Base-by-base conservation (phyloP, 352 stramenopile species). In the Lagenidium giganteum region DNA sequence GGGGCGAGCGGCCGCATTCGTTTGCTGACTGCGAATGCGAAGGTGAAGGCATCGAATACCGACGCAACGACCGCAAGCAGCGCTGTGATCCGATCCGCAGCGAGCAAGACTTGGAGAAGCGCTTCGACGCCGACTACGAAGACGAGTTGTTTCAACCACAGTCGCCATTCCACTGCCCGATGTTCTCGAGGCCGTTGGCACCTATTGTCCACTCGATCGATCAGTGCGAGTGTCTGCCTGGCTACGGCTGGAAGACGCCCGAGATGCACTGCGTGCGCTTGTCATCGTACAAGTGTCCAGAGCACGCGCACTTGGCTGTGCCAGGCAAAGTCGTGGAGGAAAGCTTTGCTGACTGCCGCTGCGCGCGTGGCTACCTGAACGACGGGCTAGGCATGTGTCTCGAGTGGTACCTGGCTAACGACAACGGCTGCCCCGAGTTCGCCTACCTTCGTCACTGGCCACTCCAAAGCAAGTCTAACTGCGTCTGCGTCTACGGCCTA, bases 21-120 rank as follows among this genome's bases (percentile, higher is more conserved):
- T 83, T 85, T 40, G 66, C 61, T 21, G 69, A 83, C 51, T 87
- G 74, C 39, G 67, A 80, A 25, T 87, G 74, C 44, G 38, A 69
- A 5, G 39, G 68, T 1, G n/a, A n/a, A n/a, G 46, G 54, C 36
- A 48, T 42, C 17, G 26, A 60, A 3, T 84, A 68, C 43, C 27
- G 42, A n/a, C 66, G 71, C 7, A 64, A 81, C 31, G 71, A 87
- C 18, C 54, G 64, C 36, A 51, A 55, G 18, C 63, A 84, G 39
- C 57, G 64, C 2, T 84, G 74, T 32, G 37, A 53, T 0, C 40
- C 52, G 16, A 47, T 57, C 17, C 42, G 58, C 5, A 34, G 57
- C 14, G 53, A 69, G 22, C 30, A 36, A 11, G 61, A 67, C 18
- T 51, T 50, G 17, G 26, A 24, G n/a, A 43, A 6, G 12, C 20